Percentiles rank a stretch among this genome's conserved stretches.
Evolutionary conservation across 768 basidiomycete genomes (phyloP).

Genomic region (Rhizopogon vulgaris): DNA sequence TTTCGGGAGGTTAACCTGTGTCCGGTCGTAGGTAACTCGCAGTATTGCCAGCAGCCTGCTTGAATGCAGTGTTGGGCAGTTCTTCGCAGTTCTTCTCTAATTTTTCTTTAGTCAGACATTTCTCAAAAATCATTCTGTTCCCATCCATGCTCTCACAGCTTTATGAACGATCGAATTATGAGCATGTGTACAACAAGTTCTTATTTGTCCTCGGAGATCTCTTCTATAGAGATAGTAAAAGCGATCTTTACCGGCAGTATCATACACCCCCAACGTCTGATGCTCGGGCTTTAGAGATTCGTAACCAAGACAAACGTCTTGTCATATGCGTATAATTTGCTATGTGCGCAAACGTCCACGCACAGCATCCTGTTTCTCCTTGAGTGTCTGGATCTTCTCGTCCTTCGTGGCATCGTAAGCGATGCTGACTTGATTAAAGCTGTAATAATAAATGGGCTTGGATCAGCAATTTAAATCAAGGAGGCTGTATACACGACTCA

Average conservation of each 20-base stretch:
- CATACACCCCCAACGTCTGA: not conserved
- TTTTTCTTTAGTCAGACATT: not conserved
- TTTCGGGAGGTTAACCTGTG: not conserved
- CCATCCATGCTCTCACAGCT: not conserved
- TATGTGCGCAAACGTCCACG: conserved; percentile 56
- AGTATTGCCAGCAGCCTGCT: too few species aligned
- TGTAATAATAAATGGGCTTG: conserved; percentile 20
- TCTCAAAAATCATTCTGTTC: not conserved
- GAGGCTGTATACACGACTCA: conserved; percentile 30
- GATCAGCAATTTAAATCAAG: not conserved
- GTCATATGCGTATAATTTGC: not conserved
- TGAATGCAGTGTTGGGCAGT: not conserved
- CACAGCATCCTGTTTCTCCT: conserved; percentile 57
- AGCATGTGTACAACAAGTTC: not conserved
- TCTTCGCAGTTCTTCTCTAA: not conserved
- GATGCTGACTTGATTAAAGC: conserved; percentile 79
- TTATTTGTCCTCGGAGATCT: not conserved
- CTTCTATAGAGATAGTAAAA: not conserved
- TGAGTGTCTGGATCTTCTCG: conserved; percentile 72
- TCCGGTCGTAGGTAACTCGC: too few species aligned
- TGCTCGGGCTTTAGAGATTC: not conserved
- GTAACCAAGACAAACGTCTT: not conserved
- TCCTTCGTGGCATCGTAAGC: conserved; percentile 86
- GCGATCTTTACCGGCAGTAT: not conserved
- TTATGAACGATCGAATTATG: not conserved